phyloP scores from a whole-genome alignment of 805 yeast species.

The Cyberlindnera bimundalis region DNA sequence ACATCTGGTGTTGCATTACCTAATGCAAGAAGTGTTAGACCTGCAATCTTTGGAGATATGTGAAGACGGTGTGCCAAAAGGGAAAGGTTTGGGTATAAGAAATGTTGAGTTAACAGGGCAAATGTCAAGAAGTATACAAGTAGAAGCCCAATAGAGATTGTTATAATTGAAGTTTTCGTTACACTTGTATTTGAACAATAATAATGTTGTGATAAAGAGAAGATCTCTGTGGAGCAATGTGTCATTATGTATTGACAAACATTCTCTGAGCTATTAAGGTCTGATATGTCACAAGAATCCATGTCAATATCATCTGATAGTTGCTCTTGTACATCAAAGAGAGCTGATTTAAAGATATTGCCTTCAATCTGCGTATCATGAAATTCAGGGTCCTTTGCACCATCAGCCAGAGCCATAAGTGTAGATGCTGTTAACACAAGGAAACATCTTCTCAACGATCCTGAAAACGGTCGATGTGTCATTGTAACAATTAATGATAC shows the following conservation, averaged over 20 bases:
- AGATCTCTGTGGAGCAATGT: constrained; percentile 4
- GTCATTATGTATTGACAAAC: constrained; percentile 6
- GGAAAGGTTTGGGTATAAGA: constrained; percentile 73
- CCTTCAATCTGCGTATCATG: no score
- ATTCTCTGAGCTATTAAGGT: background rate
- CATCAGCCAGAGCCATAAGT: no score
- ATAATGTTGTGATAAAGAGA: background rate
- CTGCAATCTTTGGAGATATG: constrained; percentile 75
- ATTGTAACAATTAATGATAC: no score
- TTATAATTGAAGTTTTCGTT: background rate
- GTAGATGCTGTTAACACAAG: no score
- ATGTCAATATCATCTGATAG: no score
- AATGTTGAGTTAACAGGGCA: constrained; percentile 81
- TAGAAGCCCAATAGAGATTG: constrained; percentile 26
- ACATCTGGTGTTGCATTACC: constrained; percentile 95
- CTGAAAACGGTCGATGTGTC: no score
- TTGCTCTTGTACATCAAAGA: no score
- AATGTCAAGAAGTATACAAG: constrained; percentile 47
- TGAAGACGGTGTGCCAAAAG: constrained; percentile 58
- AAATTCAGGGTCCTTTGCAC: no score
- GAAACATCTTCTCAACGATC: no score
- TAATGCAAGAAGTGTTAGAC: constrained; percentile 81
- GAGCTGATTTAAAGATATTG: no score
- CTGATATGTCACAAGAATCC: background rate
- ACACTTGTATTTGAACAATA: constrained; percentile 6